Evolutionary conservation across 108 stramenopile species (phyloP).

Genomic region (Nitzschia palea): DNA sequence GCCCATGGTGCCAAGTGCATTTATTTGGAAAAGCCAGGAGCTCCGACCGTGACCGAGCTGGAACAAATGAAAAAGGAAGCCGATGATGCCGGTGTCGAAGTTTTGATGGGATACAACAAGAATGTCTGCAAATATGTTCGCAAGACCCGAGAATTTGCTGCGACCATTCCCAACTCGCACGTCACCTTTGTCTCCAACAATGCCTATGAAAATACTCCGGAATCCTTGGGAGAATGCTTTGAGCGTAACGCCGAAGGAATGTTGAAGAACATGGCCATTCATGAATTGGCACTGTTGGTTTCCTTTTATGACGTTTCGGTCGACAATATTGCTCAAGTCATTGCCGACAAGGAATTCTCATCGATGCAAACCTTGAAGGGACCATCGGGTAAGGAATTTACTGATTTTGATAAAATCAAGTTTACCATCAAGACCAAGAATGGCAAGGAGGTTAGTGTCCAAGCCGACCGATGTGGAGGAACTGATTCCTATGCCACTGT

Average conservation of each 20-base stretch:
- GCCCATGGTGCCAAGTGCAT: constrained; percentile 65
- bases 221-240: constrained; percentile 92
- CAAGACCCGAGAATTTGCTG: constrained; percentile 85
- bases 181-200: constrained; percentile 91
- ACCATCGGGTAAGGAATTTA: constrained; percentile 75
- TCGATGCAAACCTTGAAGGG: constrained; percentile 77
- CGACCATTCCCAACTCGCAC: constrained; percentile 65
- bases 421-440: constrained; percentile 94
- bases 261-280: constrained; percentile 96
- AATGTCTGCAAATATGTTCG: constrained; percentile 91
- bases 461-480: constrained; percentile 89
- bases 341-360: constrained; percentile 87
- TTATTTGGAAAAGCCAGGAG: constrained; percentile 92
- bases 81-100: constrained; percentile 72
- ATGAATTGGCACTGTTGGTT: constrained; percentile 87
- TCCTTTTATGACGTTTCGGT: constrained; percentile 89
- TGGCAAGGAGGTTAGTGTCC: constrained; percentile 80
- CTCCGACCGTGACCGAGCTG: constrained; percentile 85
- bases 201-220: constrained; percentile 85
- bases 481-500: constrained; percentile 82
- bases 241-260: constrained; percentile 92
- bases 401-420: constrained; percentile 92
- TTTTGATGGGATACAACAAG: constrained; percentile 94
- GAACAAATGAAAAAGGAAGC: constrained; percentile 72
- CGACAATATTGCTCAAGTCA: constrained; percentile 78